Base-by-base conservation (phyloP, 2,329 filamentous ascomycete species). In the Aquanectria penicillioides region DNA sequence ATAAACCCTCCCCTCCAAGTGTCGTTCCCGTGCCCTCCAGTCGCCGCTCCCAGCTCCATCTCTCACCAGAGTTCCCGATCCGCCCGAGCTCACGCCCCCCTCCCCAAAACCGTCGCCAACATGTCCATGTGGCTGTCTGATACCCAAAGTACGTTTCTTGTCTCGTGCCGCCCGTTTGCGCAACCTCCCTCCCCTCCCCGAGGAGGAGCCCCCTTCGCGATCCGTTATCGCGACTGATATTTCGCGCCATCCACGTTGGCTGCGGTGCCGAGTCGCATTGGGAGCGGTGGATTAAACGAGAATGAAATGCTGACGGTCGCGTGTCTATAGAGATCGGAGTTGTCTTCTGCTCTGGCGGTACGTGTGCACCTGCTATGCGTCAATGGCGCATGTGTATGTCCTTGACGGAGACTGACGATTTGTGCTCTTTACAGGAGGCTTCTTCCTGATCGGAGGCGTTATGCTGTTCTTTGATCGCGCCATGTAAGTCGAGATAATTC, bases 401-500 rank as follows among this genome's bases (percentile, higher is more conserved):
- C 22, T 34, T 41, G 54, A 44, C 38, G 46, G 48, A 38, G 51
- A 50, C 62, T 72, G 52, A 72, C 52, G 33, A 29, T 29, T 4
- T 25, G 43, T 43, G 23, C 31, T 13, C 37, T 23, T 17, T 61
- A 47, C 75, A 97, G 94, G 94, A 77, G 93, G 91, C 67, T 89
- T 98, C 82, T 99, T 99, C 83, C 87, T 99, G 56, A 86, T 97
- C 74, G 92, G 93, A 73, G 95, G 95, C 61, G 92, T 99, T 9
- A 85, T 99, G 78, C 86, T 99, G 79, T 98, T 99, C 82, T 99
- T 99, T 81, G 95, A 99, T 79, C 88, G 95, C 66, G 92, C 95
- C 72, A 94, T 98, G 92, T 94, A 82, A 73, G 89, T 82, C 9
- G 20, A n/a, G n/a, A n/a, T 13, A 17, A 26, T 41, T 17, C 56